phyloP scores from a whole-genome alignment of 352 stramenopile genomes.

The Phytophthora sp. region DNA sequence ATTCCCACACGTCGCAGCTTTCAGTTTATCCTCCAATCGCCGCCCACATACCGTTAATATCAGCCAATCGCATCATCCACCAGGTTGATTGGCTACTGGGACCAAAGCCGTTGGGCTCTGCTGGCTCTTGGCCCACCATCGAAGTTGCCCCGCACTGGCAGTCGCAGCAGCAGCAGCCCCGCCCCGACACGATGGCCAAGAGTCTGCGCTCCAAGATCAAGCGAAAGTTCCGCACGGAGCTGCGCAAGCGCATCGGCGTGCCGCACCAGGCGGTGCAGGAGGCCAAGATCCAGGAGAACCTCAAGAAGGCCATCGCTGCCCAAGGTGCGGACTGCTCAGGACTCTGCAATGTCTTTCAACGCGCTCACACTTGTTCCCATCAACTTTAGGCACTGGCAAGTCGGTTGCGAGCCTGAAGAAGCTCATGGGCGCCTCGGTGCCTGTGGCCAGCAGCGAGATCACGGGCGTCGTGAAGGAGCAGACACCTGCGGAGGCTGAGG shows the following conservation, averaged over 20 bases:
- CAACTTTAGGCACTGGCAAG: slow-evolving; percentile 40
- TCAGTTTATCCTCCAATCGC: slow-evolving; percentile 18
- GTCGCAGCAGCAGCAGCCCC: background rate
- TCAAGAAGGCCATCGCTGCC: slow-evolving; percentile 78
- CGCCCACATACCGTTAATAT: background rate
- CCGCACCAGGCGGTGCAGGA: slow-evolving; percentile 74
- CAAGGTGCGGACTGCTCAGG: slow-evolving; percentile 45
- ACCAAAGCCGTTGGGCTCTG: slow-evolving; percentile 9
- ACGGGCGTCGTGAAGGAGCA: slow-evolving; percentile 48
- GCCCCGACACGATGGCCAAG: slow-evolving; percentile 74
- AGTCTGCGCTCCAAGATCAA: slow-evolving; percentile 91
- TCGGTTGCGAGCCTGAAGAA: slow-evolving; percentile 76
- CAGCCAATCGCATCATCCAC: slow-evolving; percentile 15
- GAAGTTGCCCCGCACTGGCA: slow-evolving; percentile 13
- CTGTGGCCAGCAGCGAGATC: slow-evolving; percentile 47
- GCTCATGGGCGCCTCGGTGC: slow-evolving; percentile 64
- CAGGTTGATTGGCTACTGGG: slow-evolving; percentile 35
- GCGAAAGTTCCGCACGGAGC: slow-evolving; percentile 87
- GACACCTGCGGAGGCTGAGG: slow-evolving; percentile 47
- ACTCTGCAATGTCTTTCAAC: background rate
- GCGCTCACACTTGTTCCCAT: slow-evolving; percentile 11
- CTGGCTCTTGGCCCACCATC: slow-evolving; percentile 19
- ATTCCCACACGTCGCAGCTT: slow-evolving; percentile 34
- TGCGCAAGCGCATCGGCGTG: slow-evolving; percentile 83
- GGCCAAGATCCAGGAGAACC: slow-evolving; percentile 85